Percentiles rank a stretch among this genome's conserved stretches.
These are phyloP conservation scores for Eimeria zaria DNA, from an alignment of 169 alveolate genomes.

Conservation along the genomic window DNA sequence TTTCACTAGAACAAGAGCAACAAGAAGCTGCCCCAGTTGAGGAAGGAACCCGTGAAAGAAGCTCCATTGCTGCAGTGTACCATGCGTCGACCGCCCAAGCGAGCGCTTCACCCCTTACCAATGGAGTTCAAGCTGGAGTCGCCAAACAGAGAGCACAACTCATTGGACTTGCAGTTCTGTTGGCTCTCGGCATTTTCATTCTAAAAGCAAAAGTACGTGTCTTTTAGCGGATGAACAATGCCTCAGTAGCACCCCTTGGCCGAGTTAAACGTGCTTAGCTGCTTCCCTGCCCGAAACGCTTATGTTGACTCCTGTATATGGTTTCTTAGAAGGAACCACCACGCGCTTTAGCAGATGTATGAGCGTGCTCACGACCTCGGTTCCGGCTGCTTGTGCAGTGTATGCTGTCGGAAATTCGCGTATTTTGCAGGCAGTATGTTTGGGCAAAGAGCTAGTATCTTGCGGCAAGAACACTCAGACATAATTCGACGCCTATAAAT, in stretches of 20 bases:
- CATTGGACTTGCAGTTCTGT: background rate
- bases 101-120: background rate
- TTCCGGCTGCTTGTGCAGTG: background rate
- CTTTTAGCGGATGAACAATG: background rate
- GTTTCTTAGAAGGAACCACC: background rate
- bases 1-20: background rate
- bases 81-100: background rate
- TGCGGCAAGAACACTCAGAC: background rate
- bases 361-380: background rate
- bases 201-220: constrained; percentile 7
- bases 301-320: background rate
- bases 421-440: background rate
- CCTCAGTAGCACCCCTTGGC: background rate
- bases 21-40: background rate
- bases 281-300: background rate
- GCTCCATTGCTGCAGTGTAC: background rate
- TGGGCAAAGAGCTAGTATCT: background rate
- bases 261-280: background rate
- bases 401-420: background rate
- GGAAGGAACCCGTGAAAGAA: background rate
- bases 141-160: background rate
- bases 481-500: background rate
- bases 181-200: constrained; percentile 12
- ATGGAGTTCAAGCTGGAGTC: background rate
- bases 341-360: background rate